Evolutionary conservation across 108 stramenopile genomes (phyloP).

Genomic region (Chaetoceros tenuissimus): DNA sequence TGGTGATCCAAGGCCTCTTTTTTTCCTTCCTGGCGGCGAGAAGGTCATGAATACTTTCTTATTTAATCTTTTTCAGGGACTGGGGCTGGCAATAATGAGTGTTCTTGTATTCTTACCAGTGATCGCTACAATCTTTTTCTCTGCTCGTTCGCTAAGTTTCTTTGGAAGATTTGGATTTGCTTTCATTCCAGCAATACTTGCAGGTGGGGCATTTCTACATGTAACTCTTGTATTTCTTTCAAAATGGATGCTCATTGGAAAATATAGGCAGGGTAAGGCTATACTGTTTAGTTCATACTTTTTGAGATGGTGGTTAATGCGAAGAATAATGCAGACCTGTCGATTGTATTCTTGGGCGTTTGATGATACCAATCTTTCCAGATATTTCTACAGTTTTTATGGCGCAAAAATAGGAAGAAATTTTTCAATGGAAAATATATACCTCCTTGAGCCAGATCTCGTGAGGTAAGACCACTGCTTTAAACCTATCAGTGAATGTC

Average conservation of each 20-base stretch:
- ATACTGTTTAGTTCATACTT: conserved; percentile 3
- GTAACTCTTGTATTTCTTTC: conserved; percentile 9
- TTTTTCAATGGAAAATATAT: neutral
- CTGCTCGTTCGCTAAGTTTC: conserved; percentile 7
- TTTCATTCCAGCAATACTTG: conserved; percentile 6
- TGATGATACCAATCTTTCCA: conserved; percentile 11
- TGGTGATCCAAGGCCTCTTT: conserved; percentile 1
- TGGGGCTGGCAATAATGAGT: conserved; percentile 7
- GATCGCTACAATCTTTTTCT: conserved; percentile 9
- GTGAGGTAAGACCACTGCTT: no score
- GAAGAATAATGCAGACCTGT: conserved; percentile 4
- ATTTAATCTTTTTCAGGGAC: neutral
- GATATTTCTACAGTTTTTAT: conserved; percentile 1
- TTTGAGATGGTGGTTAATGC: conserved; percentile 10
- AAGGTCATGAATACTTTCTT: neutral
- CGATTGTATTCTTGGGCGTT: conserved; percentile 10
- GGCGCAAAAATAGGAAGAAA: conserved; percentile 6
- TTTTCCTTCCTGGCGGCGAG: neutral
- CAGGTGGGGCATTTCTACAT: conserved; percentile 9
- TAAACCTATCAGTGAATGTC: no score
- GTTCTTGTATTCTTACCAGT: conserved; percentile 4
- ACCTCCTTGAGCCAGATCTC: conserved; percentile 5
- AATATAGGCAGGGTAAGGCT: conserved; percentile 6
- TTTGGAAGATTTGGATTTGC: conserved; percentile 7
- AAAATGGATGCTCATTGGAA: conserved; percentile 9